Percentiles rank a stretch among this genome's conserved stretches.
phyloP scores from a whole-genome alignment of 768 basidiomycete genomes.

The Suillus tomentosus region DNA sequence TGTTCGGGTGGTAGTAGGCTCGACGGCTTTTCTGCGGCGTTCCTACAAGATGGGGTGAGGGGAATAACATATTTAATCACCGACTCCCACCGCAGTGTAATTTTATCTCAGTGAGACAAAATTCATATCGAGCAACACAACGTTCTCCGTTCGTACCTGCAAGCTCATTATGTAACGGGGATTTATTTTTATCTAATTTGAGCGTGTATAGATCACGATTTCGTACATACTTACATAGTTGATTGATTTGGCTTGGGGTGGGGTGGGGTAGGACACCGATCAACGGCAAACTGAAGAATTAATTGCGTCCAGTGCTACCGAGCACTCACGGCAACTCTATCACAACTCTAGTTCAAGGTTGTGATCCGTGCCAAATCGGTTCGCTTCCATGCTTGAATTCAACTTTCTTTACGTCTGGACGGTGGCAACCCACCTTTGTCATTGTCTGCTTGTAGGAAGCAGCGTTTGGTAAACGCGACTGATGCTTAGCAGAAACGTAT shows the following conservation, averaged over 20 bases:
- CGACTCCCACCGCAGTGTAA: neutral
- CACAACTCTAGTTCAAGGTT: too few species aligned
- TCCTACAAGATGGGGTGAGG: neutral
- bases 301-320: neutral
- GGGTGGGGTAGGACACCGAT: neutral
- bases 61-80: constrained; percentile 2
- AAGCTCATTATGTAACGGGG: neutral
- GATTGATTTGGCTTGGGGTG: neutral
- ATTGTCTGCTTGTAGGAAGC: neutral
- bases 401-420: too few species aligned
- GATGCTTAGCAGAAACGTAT: neutral
- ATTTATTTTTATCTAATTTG: neutral
- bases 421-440: too few species aligned
- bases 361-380: too few species aligned
- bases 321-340: neutral
- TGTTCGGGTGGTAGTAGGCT: constrained; percentile 16
- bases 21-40: neutral
- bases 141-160: neutral
- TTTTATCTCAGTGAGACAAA: constrained; percentile 1
- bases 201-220: neutral
- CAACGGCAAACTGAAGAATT: neutral
- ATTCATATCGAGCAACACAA: neutral
- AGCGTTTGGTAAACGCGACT: neutral
- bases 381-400: too few species aligned
- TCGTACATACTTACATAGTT: neutral